Conservation (phyloP, 345 rosid genomes). For the Brassica cretica region DNA sequence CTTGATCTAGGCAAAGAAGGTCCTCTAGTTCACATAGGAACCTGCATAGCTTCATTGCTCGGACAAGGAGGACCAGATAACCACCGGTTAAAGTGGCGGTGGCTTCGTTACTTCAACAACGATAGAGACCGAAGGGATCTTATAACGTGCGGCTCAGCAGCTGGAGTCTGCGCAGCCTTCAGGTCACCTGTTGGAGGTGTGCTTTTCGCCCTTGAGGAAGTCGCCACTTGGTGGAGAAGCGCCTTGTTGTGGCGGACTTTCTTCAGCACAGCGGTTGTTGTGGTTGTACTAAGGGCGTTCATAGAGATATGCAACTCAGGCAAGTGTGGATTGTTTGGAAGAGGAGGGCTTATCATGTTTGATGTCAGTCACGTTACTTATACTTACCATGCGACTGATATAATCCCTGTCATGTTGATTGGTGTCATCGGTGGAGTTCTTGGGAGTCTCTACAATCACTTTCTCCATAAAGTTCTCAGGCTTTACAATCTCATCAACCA, state of each 20-base stretch:
- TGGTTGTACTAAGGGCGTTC: slow-evolving; percentile 75
- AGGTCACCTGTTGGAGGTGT: slow-evolving; percentile 95
- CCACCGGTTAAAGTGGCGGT: slow-evolving; percentile 67
- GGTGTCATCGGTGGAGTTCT: slow-evolving; percentile 85
- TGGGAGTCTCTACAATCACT: slow-evolving; percentile 80
- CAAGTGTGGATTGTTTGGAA: slow-evolving; percentile 85
- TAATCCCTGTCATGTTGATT: slow-evolving; percentile 60
- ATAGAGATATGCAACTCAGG: slow-evolving; percentile 81
- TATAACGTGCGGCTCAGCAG: slow-evolving; percentile 82
- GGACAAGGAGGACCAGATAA: slow-evolving; percentile 88
- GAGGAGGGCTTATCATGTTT: slow-evolving; percentile 88
- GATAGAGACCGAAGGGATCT: slow-evolving; percentile 89
- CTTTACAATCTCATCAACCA: slow-evolving; percentile 79
- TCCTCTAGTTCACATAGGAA: slow-evolving; percentile 84
- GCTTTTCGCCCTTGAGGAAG: slow-evolving; percentile 85
- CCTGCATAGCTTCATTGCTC: slow-evolving; percentile 86
- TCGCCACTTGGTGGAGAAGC: slow-evolving; percentile 98
- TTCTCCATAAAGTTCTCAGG: slow-evolving; percentile 80
- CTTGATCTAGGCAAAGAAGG: slow-evolving; percentile 93
- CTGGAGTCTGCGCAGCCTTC: slow-evolving; percentile 96
- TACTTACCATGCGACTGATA: slow-evolving; percentile 63
- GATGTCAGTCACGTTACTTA: slow-evolving; percentile 77
- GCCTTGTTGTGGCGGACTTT: slow-evolving; percentile 88
- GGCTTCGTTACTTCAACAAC: slow-evolving; percentile 95
- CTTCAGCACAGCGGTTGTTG: slow-evolving; percentile 88